Evolutionary conservation across 148 eudicot species (phyloP).

Genomic region (Silene conica): DNA sequence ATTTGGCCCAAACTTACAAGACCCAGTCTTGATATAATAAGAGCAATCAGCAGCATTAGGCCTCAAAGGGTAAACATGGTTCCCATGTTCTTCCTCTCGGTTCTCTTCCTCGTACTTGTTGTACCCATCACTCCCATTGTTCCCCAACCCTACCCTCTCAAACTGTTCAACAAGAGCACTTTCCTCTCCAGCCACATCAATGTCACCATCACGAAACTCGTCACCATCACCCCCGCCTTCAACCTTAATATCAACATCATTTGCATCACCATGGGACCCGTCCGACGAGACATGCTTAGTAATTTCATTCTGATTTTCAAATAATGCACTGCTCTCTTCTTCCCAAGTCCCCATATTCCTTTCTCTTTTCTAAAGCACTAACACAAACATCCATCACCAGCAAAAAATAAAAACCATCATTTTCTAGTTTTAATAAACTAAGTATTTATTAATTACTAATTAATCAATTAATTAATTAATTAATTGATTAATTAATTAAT

Average conservation of each 20-base stretch:
- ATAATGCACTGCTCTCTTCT: constrained; percentile 20
- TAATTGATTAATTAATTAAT: neutral
- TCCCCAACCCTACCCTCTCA: constrained; percentile 21
- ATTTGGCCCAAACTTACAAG: constrained; percentile 51
- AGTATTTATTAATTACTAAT: neutral
- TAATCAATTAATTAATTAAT: neutral
- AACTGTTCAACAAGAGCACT: constrained; percentile 18
- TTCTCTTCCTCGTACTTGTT: constrained; percentile 3
- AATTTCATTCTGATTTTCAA: constrained; percentile 15
- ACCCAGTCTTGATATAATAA: constrained; percentile 49
- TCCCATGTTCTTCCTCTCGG: neutral
- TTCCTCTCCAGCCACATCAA: neutral
- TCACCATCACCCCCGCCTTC: constrained; percentile 11
- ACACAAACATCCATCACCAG: constrained; percentile 7
- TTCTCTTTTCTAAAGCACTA: constrained; percentile 7
- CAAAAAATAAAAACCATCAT: neutral
- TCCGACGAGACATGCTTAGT: constrained; percentile 11
- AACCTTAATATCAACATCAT: constrained; percentile 14
- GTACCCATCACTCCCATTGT: constrained; percentile 5
- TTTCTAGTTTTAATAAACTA: neutral
- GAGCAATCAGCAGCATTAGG: constrained; percentile 50
- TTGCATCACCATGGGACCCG: constrained; percentile 20
- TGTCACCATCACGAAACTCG: constrained; percentile 19
- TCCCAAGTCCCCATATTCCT: constrained; percentile 27
- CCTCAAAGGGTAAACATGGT: constrained; percentile 31